Base-by-base conservation (phyloP, 441 rosid genomes). In the Flueggea neowawraea region DNA sequence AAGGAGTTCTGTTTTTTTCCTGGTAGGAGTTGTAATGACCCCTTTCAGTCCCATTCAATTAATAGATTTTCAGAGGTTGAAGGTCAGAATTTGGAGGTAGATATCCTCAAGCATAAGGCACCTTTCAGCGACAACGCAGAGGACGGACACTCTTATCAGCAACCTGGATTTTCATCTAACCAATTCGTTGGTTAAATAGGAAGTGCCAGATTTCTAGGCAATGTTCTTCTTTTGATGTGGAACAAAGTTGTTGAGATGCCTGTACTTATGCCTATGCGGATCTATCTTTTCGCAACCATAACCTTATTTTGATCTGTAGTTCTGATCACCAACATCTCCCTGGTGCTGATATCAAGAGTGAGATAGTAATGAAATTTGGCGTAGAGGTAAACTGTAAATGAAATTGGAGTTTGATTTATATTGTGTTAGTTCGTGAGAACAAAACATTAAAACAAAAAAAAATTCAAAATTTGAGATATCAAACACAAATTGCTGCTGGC, bases 1-100 rank as follows among this genome's bases (percentile, higher is more conserved):
- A 75, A 74, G 76, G 93, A 83, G 75, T 72, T 84, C 71, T 67
- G 75, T 73, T 81, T 85, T 57, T 86, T 85, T 59, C 89, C 90
- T 3, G 72, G 69, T 69, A 79, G 72, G 70, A 72, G 67, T 65
- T 65, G 72, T 67, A 67, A 72, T 66, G 70, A 77, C 56, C 75
- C 54, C 55, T 72, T 64, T 22, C 74, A 69, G 36, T 77, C 78
- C 67, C 59, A 69, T 67, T 71, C 84, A 28, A 64, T 65, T 64
- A 80, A 73, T 52, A 45, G 54, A 72, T 47, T 67, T 61, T 41
- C 76, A n/a, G 62, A 59, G 59, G 78, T 51, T 62, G 80, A 77
- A 70, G 74, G 61, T 69, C 64, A 63, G 68, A 75, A 64, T 68
- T 68, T 76, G 56, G 84, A 73, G 50, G 73, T 69, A 4, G 60